Base-by-base conservation (phyloP, 345 rosid species). In the Sonneratia caseolaris region DNA sequence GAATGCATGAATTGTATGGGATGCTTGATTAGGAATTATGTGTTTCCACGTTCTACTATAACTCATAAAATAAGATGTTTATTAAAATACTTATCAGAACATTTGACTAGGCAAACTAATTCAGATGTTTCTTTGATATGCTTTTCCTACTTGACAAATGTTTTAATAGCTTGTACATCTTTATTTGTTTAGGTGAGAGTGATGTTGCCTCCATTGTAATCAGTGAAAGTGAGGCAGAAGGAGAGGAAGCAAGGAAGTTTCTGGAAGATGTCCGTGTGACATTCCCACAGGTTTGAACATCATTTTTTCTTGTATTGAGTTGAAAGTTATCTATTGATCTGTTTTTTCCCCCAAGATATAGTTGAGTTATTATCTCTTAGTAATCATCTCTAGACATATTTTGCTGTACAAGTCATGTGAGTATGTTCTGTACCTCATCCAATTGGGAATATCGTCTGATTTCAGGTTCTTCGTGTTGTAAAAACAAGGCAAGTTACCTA, bases 401-500 rank as follows among this genome's bases (percentile, higher is more conserved):
- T 27, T 27, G 32, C 32, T 27, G 32, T 27, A 27, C 32, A 27
- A 27, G 32, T 27, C 32, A 27, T 27, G 32, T 27, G 32, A 27
- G 32, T 27, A 27, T 27, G 32, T 27, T 27, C 32, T 27, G 32
- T 27, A 27, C 32, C 32, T 27, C 32, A 27, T 27, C 32, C 32
- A 27, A 27, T 27, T 27, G 32, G 32, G 32, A 27, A 27, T 22
- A 24, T 61, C 37, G 24, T 22, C 37, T 21, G 18, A n/a, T 42
- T 71, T 73, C 78, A 91, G 97, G 97, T 94, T 76, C 85, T 92
- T 64, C 93, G 88, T 68, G 96, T 90, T 67, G 96, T 94, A 75
- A 94, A 94, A 84, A 94, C 99, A 43, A 92, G 97, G 75, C 99
- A 94, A 83, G 97, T 85, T 73, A 84, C 97, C 21, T 79, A 86